Conservation (phyloP, 306 rosid genomes). For the Ammopiptanthus mongolicus region DNA sequence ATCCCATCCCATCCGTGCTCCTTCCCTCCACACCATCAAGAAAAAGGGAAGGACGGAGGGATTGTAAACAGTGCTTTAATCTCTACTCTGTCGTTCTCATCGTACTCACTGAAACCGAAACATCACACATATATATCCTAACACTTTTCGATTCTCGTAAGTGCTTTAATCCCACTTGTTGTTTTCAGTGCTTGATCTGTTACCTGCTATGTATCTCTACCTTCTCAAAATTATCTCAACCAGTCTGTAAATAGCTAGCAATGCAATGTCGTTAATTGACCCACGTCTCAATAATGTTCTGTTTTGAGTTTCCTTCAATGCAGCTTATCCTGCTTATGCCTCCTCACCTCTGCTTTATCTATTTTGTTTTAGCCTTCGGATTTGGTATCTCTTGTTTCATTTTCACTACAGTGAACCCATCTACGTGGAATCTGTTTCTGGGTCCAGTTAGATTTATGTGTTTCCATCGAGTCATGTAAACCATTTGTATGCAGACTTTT, state of each 20-base stretch:
- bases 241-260: background rate
- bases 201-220: no score
- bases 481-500: background rate
- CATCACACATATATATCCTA: slow-evolving; percentile 4
- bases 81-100: background rate
- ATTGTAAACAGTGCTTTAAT: background rate
- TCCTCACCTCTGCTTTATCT: slow-evolving; percentile 7
- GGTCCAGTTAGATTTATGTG: background rate
- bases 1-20: background rate
- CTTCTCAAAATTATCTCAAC: no score
- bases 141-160: slow-evolving; percentile 25
- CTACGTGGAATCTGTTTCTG: background rate
- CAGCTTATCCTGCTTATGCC: background rate
- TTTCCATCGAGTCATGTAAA: background rate
- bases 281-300: background rate
- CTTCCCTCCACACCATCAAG: slow-evolving; percentile 4
- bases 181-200: background rate
- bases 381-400: slow-evolving; percentile 6
- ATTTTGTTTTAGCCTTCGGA: background rate
- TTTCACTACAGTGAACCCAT: background rate
- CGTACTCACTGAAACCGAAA: background rate
- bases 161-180: background rate
- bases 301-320: background rate
- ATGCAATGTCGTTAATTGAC: slow-evolving; percentile 40
- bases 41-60: slow-evolving; percentile 8